Base-by-base conservation (phyloP, 352 stramenopile genomes). In the Pilasporangium apinafurcum region DNA sequence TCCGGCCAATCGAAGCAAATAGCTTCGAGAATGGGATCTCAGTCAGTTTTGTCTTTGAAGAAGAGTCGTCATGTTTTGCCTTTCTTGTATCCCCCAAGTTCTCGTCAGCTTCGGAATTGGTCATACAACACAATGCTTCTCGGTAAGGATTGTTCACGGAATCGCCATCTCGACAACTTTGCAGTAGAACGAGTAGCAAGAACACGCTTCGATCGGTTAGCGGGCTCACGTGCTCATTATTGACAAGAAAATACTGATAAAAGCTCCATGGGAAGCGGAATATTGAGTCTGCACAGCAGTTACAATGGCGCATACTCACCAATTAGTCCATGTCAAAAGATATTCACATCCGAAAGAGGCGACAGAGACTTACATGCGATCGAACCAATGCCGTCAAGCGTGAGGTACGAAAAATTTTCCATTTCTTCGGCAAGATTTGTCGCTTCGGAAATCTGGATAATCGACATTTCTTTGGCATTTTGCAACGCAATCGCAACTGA, bases 331-430 rank as follows among this genome's bases (percentile, higher is more conserved):
- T 7, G 6, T 17, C 20, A 40, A 10, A 17, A 31, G 3, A 9
- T 20, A 14, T 30, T n/a, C 8, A 31, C 13, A 2, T 4, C 13
- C 1, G 28, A 41, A 46, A 13, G 22, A 45, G 20, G 38, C 29
- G 35, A 37, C 28, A 5, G 29, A 25, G 9, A 73, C 68, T 26
- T 59, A 87, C 78, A 64, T 21, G 79, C 76, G 18, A 89, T 51
- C 8, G 55, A 70, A 8, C 72, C 68, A 26, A 88, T 60, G 16
- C 77, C 75, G 50, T 87, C 77, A 0, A 92, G 53, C 13, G 68
- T 87, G 22, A 82, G 56, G 48, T 79, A 87, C 26, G 70, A 87
- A 28, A 85, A 83, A 31, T 75, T 59, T 21, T 86, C 74, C 4
- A 51, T 56, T 8, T 89, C 71, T 6, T 72, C 59, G 1, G 47